phyloP scores from a whole-genome alignment of 768 basidiomycete genomes.

The Lyophyllum decastes region DNA sequence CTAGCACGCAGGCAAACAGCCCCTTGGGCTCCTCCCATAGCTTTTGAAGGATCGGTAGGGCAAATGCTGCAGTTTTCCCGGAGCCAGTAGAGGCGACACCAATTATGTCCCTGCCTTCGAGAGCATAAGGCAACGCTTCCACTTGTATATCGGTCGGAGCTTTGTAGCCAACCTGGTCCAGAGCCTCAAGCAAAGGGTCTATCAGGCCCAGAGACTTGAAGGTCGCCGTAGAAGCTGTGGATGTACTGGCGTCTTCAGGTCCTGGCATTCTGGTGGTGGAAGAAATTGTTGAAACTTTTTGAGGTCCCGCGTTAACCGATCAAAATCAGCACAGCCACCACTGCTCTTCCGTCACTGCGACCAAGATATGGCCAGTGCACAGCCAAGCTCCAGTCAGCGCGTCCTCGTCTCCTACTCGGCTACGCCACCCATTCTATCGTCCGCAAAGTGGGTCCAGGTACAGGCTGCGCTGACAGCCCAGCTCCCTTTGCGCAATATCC shows the following conservation, averaged over 20 bases:
- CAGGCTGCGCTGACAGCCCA: slow-evolving; percentile 65
- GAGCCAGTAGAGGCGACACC: slow-evolving; percentile 98
- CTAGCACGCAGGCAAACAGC: slow-evolving; percentile 89
- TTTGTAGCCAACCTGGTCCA: slow-evolving; percentile 79
- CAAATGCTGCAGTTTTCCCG: slow-evolving; percentile 98
- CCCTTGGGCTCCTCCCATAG: slow-evolving; percentile 95
- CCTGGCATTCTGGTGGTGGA: slow-evolving; percentile 47
- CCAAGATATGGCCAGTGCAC: slow-evolving; percentile 16
- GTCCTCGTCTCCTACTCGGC: slow-evolving; percentile 73
- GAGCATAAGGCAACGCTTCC: slow-evolving; percentile 81
- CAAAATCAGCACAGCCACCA: slow-evolving; percentile 24
- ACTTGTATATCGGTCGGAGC: slow-evolving; percentile 90
- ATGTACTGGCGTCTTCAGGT: slow-evolving; percentile 60
- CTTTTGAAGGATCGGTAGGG: slow-evolving; percentile 92
- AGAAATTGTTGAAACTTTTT: slow-evolving; percentile 18
- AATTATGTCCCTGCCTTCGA: slow-evolving; percentile 93
- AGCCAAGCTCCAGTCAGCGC: slow-evolving; percentile 34
- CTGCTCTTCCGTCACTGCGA: slow-evolving; percentile 11
- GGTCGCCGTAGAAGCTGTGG: slow-evolving; percentile 37
- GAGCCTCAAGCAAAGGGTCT: slow-evolving; percentile 83
- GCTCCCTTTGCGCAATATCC: slow-evolving; percentile 84
- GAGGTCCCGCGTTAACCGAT: slow-evolving; percentile 27
- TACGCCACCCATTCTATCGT: slow-evolving; percentile 61
- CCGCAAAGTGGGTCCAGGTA: slow-evolving; percentile 75
- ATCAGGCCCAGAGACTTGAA: slow-evolving; percentile 90